Percentiles rank a stretch among this genome's conserved stretches.
phyloP scores from a whole-genome alignment of 305 asterid species.

The Fraxinus velutina region DNA sequence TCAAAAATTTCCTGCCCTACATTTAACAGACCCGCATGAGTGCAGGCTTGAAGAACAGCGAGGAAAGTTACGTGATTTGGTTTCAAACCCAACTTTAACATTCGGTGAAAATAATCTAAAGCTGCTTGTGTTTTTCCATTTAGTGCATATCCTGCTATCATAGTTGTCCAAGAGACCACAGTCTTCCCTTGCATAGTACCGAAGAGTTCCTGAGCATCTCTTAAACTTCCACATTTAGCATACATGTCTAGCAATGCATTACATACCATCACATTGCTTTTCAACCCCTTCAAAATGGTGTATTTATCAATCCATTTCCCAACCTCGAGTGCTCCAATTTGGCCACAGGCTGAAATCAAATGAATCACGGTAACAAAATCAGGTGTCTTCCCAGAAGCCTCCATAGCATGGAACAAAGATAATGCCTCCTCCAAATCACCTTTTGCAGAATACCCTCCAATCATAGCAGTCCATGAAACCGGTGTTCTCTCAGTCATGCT shows the following conservation, averaged over 20 bases:
- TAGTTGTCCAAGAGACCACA: conserved; percentile 61
- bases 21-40: conserved; percentile 58
- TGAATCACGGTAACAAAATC: conserved; percentile 49
- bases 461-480: conserved; percentile 69
- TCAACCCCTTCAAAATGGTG: conserved; percentile 38
- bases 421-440: conserved; percentile 53
- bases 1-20: conserved; percentile 43
- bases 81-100: conserved; percentile 41
- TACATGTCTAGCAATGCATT: conserved; percentile 69
- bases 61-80: conserved; percentile 58
- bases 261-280: conserved; percentile 36
- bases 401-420: conserved; percentile 48
- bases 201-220: conserved; percentile 45
- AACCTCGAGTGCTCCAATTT: conserved; percentile 49
- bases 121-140: conserved; percentile 47
- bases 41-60: conserved; percentile 67
- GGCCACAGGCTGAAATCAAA: conserved; percentile 53
- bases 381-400: conserved; percentile 47
- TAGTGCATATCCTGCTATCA: conserved; percentile 56
- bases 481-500: conserved; percentile 41
- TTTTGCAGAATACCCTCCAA: conserved; percentile 52
- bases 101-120: conserved; percentile 35
- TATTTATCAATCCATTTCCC: conserved; percentile 58
- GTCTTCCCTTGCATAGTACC: conserved; percentile 35
- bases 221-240: conserved; percentile 59